Evolutionary conservation across 1,139 yeast species (phyloP).

Genomic region (Saccharomyces hybrid): DNA sequence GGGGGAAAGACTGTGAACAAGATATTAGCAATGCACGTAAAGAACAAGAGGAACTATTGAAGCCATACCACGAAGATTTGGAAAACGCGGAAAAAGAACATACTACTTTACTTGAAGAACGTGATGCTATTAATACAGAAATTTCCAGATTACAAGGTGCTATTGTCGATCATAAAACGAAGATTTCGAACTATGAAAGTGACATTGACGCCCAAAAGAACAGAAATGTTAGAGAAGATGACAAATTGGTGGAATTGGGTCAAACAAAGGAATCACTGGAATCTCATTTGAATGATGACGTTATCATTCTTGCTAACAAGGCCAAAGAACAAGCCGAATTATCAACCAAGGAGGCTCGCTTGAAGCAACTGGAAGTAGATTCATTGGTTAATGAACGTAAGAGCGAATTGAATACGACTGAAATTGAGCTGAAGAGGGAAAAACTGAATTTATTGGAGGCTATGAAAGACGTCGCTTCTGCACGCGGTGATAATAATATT

Average conservation of each 20-base stretch:
- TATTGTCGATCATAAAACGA: conserved; percentile 23
- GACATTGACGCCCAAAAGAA: conserved; percentile 20
- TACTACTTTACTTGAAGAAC: conserved; percentile 20
- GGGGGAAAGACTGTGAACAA: conserved; percentile 33
- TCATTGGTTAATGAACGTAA: conserved; percentile 28
- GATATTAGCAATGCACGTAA: conserved; percentile 25
- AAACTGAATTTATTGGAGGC: conserved; percentile 12
- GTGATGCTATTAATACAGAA: conserved; percentile 20
- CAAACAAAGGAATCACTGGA: conserved; percentile 16
- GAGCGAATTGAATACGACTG: conserved; percentile 25
- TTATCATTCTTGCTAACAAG: conserved; percentile 20
- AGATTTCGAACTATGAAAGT: conserved; percentile 21
- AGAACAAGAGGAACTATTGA: conserved; percentile 26
- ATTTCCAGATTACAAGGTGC: conserved; percentile 21
- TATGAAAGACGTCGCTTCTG: conserved; percentile 13
- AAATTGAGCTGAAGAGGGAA: conserved; percentile 13
- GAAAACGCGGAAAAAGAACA: conserved; percentile 26
- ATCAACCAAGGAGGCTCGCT: conserved; percentile 27
- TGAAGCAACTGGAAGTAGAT: conserved; percentile 29
- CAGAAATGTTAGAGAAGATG: conserved; percentile 19
- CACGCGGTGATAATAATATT: conserved; percentile 20
- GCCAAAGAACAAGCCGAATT: conserved; percentile 27
- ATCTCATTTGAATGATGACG: conserved; percentile 15
- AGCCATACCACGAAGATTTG: conserved; percentile 26
- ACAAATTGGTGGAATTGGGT: conserved; percentile 16